Base-by-base conservation (phyloP, 495 filamentous ascomycete species). In the Xylaria venustula region DNA sequence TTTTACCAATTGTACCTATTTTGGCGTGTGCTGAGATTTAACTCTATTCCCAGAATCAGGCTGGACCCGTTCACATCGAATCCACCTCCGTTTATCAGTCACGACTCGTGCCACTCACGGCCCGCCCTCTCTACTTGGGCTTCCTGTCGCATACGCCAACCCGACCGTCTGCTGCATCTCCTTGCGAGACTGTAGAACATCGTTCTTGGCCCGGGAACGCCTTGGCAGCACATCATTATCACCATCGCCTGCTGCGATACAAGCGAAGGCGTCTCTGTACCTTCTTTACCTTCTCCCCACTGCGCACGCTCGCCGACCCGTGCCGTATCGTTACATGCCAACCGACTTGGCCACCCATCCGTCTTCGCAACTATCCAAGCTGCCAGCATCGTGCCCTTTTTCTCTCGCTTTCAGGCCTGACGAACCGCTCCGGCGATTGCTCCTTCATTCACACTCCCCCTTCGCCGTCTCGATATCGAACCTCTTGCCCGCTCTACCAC, bases 1-100 rank as follows among this genome's bases (percentile, higher is more conserved):
- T 48, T 48, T 32, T 23, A 45, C 46, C 9, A 28, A 48, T 30
- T 48, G 41, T 46, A 26, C 49, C 50, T 48, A 61, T 54, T 61
- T 54, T 61, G 58, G 58, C 58, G 58, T 48, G 41, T 61, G 58
- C 48, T 60, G 58, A 54, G 40, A 54, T 48, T 54, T 41, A 41
- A 41, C 50, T 61, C 58, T 61, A 41, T 49, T 49, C 50, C 50
- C 45, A 54, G 40, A 26, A 48, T 40, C 54, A 47, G 44, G 42
- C 54, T 58, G 30, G 32, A 32, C 22, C 54, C 44, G 32, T 45
- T 48, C 26, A 25, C 42, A 47, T 28, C 30, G 44, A 41, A 37
- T 48, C 42, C 54, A 58, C 42, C 42, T 47, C 26, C 34, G 19
- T 47, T 54, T 32, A 34, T 54, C 28, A 15, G 40, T n/a, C n/a